Percentiles rank a stretch among this genome's conserved stretches.
These are phyloP conservation scores for Grifola frondosa DNA, from an alignment of 1,284 basidiomycete genomes.

Conservation along the genomic window DNA sequence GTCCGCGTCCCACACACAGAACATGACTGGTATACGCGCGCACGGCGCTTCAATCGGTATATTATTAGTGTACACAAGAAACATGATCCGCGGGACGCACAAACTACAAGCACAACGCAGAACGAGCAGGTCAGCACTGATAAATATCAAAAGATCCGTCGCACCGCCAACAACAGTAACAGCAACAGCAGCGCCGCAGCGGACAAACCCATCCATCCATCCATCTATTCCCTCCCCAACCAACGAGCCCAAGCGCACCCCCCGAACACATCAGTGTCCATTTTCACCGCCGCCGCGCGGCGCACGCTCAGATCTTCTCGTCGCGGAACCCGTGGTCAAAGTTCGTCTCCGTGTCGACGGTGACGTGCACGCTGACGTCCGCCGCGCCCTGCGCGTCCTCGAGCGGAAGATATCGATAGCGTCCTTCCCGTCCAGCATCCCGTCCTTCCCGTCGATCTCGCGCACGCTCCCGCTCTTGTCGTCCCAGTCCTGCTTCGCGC, in stretches of 20 bases:
- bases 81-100: too few relatives aligned
- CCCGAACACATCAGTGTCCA: too few relatives aligned
- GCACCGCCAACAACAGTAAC: conserved; percentile 7
- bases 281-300: too few relatives aligned
- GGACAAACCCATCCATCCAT: conserved; percentile 6
- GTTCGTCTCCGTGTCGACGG: conserved; percentile 35
- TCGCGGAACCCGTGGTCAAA: conserved; percentile 16
- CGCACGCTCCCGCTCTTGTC: conserved; percentile 59
- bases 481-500: conserved; percentile 34
- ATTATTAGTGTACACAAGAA: too few relatives aligned
- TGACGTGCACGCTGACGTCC: conserved; percentile 33
- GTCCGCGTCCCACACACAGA: too few relatives aligned
- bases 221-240: conserved; percentile 1
- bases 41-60: too few relatives aligned
- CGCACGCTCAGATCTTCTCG: conserved; percentile 19
- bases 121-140: too few relatives aligned
- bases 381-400: conserved; percentile 19
- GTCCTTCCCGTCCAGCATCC: conserved; percentile 51
- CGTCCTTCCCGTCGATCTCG: conserved; percentile 57
- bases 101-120: too few relatives aligned
- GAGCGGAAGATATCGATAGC: conserved; percentile 44
- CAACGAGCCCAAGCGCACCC: too few relatives aligned
- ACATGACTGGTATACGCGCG: too few relatives aligned
- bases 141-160: too few relatives aligned
- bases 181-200: conserved; percentile 8